These are phyloP conservation scores for Spongospora subterranea DNA, from an alignment of 208 protist species.

Conservation along the genomic window DNA sequence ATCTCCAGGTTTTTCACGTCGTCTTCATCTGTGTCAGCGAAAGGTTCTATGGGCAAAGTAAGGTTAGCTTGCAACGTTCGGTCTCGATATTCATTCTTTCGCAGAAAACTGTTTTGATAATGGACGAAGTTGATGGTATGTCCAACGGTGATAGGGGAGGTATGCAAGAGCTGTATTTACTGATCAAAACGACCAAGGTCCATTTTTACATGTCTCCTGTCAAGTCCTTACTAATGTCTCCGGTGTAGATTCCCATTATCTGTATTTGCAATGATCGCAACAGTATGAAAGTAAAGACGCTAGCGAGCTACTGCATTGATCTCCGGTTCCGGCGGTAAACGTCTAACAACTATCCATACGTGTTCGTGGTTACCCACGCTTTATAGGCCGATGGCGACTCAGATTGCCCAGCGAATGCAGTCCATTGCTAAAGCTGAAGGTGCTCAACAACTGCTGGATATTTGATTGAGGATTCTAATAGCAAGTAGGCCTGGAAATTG, in stretches of 20 bases:
- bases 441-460: neutral
- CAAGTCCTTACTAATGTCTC: neutral
- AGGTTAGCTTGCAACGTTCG: no score
- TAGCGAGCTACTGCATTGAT: constrained; percentile 93
- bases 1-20: constrained; percentile 72
- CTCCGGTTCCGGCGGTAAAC: constrained; percentile 81
- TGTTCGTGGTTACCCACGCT: neutral
- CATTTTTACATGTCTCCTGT: constrained; percentile 67
- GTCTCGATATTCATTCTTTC: neutral
- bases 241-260: constrained; percentile 83
- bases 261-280: constrained; percentile 98
- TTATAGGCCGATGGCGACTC: constrained; percentile 80
- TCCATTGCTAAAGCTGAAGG: constrained; percentile 82
- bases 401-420: constrained; percentile 82
- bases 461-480: neutral
- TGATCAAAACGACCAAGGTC: constrained; percentile 88
- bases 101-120: constrained; percentile 79
- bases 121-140: constrained; percentile 99
- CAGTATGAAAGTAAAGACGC: constrained; percentile 86
- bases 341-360: neutral
- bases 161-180: constrained; percentile 89
- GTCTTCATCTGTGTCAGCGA: neutral
- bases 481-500: constrained; percentile 70
- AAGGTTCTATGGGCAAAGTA: neutral
- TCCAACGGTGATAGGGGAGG: constrained; percentile 92